phyloP scores from a whole-genome alignment of 495 filamentous ascomycete species.

The Neurospora sp. region DNA sequence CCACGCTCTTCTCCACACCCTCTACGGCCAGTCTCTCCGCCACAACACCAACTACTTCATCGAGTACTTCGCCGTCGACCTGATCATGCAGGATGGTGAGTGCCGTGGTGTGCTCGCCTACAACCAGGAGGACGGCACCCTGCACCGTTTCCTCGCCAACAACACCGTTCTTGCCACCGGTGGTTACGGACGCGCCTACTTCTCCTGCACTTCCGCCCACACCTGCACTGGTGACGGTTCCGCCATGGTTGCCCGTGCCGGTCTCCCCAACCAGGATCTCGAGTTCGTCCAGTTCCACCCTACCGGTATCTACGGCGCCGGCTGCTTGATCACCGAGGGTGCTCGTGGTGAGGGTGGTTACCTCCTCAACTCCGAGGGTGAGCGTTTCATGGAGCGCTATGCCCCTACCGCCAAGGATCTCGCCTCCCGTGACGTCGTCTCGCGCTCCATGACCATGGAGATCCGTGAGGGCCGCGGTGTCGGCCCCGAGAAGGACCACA shows the following conservation, averaged over 20 bases:
- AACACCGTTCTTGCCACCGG: constrained; percentile 95
- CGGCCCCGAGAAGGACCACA: constrained; percentile 91
- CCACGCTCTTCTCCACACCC: constrained; percentile 91
- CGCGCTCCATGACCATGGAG: constrained; percentile 93
- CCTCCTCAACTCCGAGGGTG: constrained; percentile 90
- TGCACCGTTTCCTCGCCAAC: constrained; percentile 90
- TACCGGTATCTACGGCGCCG: constrained; percentile 97
- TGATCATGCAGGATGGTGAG: constrained; percentile 93
- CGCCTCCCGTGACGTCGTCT: constrained; percentile 85
- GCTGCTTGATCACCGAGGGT: constrained; percentile 96
- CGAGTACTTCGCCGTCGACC: constrained; percentile 92
- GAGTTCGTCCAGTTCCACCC: constrained; percentile 99
- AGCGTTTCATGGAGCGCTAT: constrained; percentile 98
- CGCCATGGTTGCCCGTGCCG: constrained; percentile 96
- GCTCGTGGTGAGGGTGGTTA: constrained; percentile 98
- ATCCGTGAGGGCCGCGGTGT: constrained; percentile 95
- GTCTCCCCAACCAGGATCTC: constrained; percentile 96
- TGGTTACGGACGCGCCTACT: constrained; percentile 94
- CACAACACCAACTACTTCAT: constrained; percentile 99
- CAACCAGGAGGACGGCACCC: constrained; percentile 95
- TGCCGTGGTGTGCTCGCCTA: constrained; percentile 94
- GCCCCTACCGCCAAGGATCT: constrained; percentile 96
- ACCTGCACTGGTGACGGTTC: constrained; percentile 98
- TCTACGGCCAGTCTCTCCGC: constrained; percentile 92
- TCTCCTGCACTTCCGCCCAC: constrained; percentile 94